Base-by-base conservation (phyloP, 768 basidiomycete species). In the Exidia glandulosa region DNA sequence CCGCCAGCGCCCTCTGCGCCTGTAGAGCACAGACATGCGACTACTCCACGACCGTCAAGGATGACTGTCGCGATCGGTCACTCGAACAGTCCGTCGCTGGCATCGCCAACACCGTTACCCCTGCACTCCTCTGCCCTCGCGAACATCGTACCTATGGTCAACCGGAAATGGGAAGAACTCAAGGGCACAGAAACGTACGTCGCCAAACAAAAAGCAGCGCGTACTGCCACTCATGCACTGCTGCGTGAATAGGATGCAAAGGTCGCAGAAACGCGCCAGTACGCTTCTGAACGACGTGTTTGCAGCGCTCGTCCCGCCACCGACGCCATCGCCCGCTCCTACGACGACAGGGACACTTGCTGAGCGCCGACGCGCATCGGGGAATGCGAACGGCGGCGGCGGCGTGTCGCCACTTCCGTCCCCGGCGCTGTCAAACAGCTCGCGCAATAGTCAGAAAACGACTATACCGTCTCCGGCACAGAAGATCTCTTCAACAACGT, bases 151-250 rank as follows among this genome's bases (percentile, higher is more conserved):
- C 41, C 41, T 23, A 45, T 45, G 41, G 41, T 66, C 23, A 66
- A 66, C 57, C 66, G 62, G 45, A 65, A 64, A 36, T 66, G 65
- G 65, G 66, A 67, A 57, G 63, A 66, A 30, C 37, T 67, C 13
- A 61, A 61, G 30, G 59, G 58, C 30, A 64, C 58, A 32, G 61
- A 61, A 48, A 63, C 61, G 66, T 65, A 57, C n/a, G 66, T 60
- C 29, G 6, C 27, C 7, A 9, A 56, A 30, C 2, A 19, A 14
- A 3, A 25, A 16, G n/a, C 16, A 3, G 19, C 32, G 25, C 29
- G 23, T 23, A 34, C 52, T 57, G 10, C 33, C 27, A 6, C 32
- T 55, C 37, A 32, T 60, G n/a, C n/a, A n/a, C n/a, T n/a, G n/a
- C n/a, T n/a, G 30, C 16, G 32, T 57, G 4, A 2, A 25, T 62